Base-by-base conservation (phyloP, 2,329 filamentous ascomycete species). In the Penicillium sp. region DNA sequence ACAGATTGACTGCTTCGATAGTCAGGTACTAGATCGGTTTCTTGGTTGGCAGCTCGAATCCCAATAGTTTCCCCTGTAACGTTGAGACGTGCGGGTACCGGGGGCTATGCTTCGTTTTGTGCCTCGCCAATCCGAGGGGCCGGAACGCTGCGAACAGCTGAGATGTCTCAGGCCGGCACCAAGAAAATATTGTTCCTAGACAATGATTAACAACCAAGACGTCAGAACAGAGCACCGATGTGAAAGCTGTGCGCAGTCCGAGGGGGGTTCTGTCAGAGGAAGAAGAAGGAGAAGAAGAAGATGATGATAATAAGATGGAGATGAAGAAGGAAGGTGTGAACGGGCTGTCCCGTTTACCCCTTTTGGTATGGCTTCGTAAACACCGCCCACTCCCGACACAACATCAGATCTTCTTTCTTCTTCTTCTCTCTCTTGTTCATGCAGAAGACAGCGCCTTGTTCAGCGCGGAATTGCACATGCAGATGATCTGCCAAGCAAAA, bases 111-210 rank as follows among this genome's bases (percentile, higher is more conserved):
- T 53, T 38, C 33, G 33, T 11, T 38, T 11, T 38, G 33, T 16
- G 18, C 33, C 46, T 55, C 52, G 33, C 52, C 52, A 55, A 55
- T 55, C 52, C 52, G 45, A 48, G 45, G n/a, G 18, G 33, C 45
- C 42, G 43, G 20, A 53, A 26, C 42, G 59, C 60, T 61, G 60
- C 61, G 59, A 49, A 61, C 11, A 40, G 56, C 52, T 59, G 57
- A 56, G 52, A 57, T 66, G 64, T 66, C 63, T 66, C 63, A 66
- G 62, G 61, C 55, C 28, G 50, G 26, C 40, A 30, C 18, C 2
- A 18, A 6, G 40, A 11, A 16, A n/a, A n/a, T n/a, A n/a, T 42
- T 5, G n/a, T 18, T 42, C n/a, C 12, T 18, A 18, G 20, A 43
- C 40, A 23, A 43, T 11, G 20, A 18, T 9, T 11, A 23, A 23